phyloP scores from a whole-genome alignment of 2,329 filamentous ascomycete species.

The Penicillium polonicum region DNA sequence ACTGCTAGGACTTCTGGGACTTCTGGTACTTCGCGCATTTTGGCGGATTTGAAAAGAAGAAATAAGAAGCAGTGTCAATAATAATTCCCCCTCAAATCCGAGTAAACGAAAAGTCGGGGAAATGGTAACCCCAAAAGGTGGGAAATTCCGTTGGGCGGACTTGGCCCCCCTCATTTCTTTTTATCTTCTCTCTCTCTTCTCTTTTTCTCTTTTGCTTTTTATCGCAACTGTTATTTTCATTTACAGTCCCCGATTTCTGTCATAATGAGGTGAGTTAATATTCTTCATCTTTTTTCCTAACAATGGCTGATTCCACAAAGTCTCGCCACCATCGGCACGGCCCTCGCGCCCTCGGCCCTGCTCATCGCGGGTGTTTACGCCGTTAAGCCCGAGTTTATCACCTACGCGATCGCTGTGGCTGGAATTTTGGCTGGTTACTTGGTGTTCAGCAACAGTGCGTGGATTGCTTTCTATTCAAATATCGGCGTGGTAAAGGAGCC shows the following conservation, averaged over 20 bases:
- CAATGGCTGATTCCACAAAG: constrained; percentile 21
- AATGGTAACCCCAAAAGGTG: constrained; percentile 19
- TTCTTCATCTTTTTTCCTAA: background rate
- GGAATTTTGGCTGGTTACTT: constrained; percentile 68
- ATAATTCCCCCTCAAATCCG: background rate
- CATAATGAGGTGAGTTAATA: constrained; percentile 32
- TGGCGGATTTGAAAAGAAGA: constrained; percentile 3
- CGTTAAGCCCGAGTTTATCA: constrained; percentile 73
- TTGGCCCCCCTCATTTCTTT: constrained; percentile 10
- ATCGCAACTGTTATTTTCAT: background rate
- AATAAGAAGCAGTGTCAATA: background rate
- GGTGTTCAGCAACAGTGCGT: constrained; percentile 69
- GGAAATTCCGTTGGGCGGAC: constrained; percentile 22
- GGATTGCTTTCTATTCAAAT: background rate
- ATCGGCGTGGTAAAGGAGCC: no score
- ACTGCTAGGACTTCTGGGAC: constrained; percentile 9
- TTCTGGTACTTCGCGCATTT: constrained; percentile 6
- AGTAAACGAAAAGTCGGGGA: constrained; percentile 8
- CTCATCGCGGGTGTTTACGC: constrained; percentile 74
- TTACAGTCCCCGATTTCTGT: background rate
- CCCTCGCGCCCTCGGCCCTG: constrained; percentile 80
- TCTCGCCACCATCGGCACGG: constrained; percentile 65
- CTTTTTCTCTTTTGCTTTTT: constrained; percentile 5
- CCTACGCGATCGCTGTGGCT: constrained; percentile 67
- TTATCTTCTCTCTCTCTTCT: constrained; percentile 5